Conservation (phyloP, 352 stramenopile species). For the Blastocystis sp. region DNA sequence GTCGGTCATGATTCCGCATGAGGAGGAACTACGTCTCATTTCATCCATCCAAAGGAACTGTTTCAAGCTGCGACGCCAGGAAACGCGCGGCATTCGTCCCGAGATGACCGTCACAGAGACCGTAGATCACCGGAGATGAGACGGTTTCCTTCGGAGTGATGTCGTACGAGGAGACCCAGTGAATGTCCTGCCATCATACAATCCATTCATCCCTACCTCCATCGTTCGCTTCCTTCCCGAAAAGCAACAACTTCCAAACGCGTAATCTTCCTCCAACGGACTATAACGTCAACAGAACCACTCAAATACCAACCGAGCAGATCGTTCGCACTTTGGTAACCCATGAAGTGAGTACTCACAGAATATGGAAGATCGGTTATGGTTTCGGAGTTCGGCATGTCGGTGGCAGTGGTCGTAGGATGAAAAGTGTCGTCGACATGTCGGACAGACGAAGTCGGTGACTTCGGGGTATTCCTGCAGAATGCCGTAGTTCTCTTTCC, state of each 20-base stretch:
- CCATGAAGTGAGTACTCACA: slow-evolving; percentile 17
- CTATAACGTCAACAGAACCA: neutral
- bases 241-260: slow-evolving; percentile 49
- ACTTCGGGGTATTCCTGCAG: slow-evolving; percentile 26
- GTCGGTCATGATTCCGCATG: slow-evolving; percentile 12
- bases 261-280: neutral
- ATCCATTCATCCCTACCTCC: neutral
- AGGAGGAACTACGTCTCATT: slow-evolving; percentile 17
- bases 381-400: neutral
- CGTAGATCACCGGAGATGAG: slow-evolving; percentile 1
- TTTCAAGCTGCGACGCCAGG: neutral
- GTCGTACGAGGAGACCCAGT: slow-evolving; percentile 37
- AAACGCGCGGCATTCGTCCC: slow-evolving; percentile 21
- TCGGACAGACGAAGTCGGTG: slow-evolving; percentile 25
- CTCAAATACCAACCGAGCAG: neutral
- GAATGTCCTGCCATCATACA: slow-evolving; percentile 2
- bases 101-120: slow-evolving; percentile 13
- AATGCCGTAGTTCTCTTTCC: slow-evolving; percentile 2
- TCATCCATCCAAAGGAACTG: neutral
- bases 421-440: slow-evolving; percentile 14
- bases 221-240: slow-evolving; percentile 26
- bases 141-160: neutral
- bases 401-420: slow-evolving; percentile 26
- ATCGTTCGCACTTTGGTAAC: neutral
- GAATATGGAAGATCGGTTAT: slow-evolving; percentile 19